Evolutionary conservation across 768 basidiomycete species (phyloP).

Genomic region (Collybiopsis luxurians): DNA sequence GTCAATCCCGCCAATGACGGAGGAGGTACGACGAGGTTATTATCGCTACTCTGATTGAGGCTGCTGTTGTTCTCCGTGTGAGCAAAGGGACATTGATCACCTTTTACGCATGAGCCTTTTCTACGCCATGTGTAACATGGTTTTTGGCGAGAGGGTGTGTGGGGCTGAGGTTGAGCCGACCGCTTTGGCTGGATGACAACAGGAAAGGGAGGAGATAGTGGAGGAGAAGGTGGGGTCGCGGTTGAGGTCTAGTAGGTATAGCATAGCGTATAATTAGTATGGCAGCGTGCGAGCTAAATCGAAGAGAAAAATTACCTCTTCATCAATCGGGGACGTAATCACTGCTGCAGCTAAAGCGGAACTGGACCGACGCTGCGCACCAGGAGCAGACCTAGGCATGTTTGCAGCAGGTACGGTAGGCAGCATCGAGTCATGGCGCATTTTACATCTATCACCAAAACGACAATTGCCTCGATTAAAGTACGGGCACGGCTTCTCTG

Average conservation of each 20-base stretch:
- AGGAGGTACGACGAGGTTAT: neutral
- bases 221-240: neutral
- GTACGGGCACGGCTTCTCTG: neutral
- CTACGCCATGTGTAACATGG: constrained; percentile 26
- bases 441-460: constrained; percentile 4
- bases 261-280: too few relatives aligned
- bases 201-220: too few relatives aligned
- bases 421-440: neutral
- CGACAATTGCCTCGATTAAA: constrained; percentile 7
- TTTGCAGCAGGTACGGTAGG: too few relatives aligned
- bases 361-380: too few relatives aligned
- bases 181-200: too few relatives aligned
- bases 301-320: too few relatives aligned
- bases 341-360: too few relatives aligned
- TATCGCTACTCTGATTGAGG: too few relatives aligned
- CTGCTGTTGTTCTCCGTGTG: constrained; percentile 18
- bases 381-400: too few relatives aligned
- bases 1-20: constrained; percentile 1
- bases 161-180: neutral
- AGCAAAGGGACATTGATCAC: constrained; percentile 29
- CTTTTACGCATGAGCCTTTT: constrained; percentile 33
- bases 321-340: too few relatives aligned
- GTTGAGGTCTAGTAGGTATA: neutral
- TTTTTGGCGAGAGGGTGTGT: neutral
- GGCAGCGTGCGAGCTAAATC: too few relatives aligned